Conservation (phyloP, 1,139 yeast genomes). For the Kodamaea fungicola region DNA sequence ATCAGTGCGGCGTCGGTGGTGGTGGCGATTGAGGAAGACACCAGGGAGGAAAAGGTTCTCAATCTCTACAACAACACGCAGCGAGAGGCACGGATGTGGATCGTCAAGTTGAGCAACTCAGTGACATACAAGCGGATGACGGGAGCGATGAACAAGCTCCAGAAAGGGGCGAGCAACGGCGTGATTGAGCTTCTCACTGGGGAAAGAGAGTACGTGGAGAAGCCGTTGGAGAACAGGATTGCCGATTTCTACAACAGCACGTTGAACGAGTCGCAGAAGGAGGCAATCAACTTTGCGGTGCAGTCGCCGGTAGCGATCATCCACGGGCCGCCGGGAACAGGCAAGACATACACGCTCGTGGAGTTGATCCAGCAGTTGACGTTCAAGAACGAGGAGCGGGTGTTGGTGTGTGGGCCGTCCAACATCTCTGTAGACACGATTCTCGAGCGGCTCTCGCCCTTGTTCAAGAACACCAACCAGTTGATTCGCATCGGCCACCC, state of each 20-base stretch:
- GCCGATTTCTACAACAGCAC: conserved; percentile 42
- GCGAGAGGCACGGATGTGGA: conserved; percentile 48
- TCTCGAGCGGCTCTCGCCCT: conserved; percentile 65
- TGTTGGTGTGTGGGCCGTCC: conserved; percentile 92
- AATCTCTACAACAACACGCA: conserved; percentile 43
- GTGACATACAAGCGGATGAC: conserved; percentile 78
- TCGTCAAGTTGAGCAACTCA: conserved; percentile 66
- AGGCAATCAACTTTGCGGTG: conserved; percentile 40
- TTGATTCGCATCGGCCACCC: conserved; percentile 90
- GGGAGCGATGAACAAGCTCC: conserved; percentile 68
- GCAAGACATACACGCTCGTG: conserved; percentile 76
- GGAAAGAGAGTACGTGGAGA: conserved; percentile 24
- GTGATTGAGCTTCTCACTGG: conserved; percentile 48
- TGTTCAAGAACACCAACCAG: conserved; percentile 43
- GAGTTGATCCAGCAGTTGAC: conserved; percentile 78
- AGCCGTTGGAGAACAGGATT: conserved; percentile 9
- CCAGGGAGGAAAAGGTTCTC: conserved; percentile 42
- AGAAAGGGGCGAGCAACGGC: conserved; percentile 40
- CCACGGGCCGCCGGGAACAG: conserved; percentile 54
- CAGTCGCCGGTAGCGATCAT: conserved; percentile 43
- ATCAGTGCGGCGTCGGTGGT: conserved; percentile 44
- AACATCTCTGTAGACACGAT: conserved; percentile 94
- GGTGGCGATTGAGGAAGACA: conserved; percentile 60
- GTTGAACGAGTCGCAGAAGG: conserved; percentile 66
- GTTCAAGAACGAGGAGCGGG: conserved; percentile 53